Percentiles rank a stretch among this genome's conserved stretches.
phyloP scores from a whole-genome alignment of 345 rosid genomes.

The Rhodomyrtus tomentosa region DNA sequence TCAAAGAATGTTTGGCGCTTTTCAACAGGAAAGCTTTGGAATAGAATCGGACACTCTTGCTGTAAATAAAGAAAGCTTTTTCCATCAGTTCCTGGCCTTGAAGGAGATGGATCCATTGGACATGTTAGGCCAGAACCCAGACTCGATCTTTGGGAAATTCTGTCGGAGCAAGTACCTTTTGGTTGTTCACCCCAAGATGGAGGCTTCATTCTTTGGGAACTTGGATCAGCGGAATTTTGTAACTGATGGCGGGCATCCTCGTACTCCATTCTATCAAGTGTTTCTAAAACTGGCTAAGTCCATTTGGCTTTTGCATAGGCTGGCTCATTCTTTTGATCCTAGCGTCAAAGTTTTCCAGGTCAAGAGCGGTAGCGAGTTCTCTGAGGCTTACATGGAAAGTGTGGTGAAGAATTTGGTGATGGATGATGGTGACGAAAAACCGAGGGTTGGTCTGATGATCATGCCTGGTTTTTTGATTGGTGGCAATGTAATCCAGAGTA shows the following conservation, averaged over 20 bases:
- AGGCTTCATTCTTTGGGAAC: slow-evolving; percentile 16
- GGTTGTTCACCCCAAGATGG: slow-evolving; percentile 17
- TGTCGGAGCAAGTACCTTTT: slow-evolving; percentile 10
- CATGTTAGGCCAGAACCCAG: slow-evolving; percentile 12
- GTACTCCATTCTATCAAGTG: slow-evolving; percentile 17
- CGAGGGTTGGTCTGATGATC: slow-evolving; percentile 10
- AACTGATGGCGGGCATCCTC: slow-evolving; percentile 9
- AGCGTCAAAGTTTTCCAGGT: slow-evolving; percentile 8
- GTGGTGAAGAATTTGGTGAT: slow-evolving; percentile 4
- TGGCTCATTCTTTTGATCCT: slow-evolving; percentile 12
- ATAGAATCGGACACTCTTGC: slow-evolving; percentile 3
- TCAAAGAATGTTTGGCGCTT: slow-evolving; percentile 12
- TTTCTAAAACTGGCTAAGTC: slow-evolving; percentile 9
- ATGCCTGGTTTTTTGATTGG: slow-evolving; percentile 9
- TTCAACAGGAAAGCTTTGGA: slow-evolving; percentile 13
- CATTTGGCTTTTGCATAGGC: slow-evolving; percentile 12
- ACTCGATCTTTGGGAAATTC: slow-evolving; percentile 12
- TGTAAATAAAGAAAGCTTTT: slow-evolving; percentile 8
- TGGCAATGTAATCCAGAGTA: slow-evolving; percentile 3
- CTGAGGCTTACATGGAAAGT: slow-evolving; percentile 7
- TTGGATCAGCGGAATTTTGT: slow-evolving; percentile 12
- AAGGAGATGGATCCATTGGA: slow-evolving; percentile 17
- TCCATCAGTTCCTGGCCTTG: slow-evolving; percentile 10
- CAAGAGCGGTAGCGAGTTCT: slow-evolving; percentile 8
- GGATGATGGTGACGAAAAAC: not conserved